Base-by-base conservation (phyloP, 1,284 basidiomycete genomes). In the Exobasidium rhododendri region DNA sequence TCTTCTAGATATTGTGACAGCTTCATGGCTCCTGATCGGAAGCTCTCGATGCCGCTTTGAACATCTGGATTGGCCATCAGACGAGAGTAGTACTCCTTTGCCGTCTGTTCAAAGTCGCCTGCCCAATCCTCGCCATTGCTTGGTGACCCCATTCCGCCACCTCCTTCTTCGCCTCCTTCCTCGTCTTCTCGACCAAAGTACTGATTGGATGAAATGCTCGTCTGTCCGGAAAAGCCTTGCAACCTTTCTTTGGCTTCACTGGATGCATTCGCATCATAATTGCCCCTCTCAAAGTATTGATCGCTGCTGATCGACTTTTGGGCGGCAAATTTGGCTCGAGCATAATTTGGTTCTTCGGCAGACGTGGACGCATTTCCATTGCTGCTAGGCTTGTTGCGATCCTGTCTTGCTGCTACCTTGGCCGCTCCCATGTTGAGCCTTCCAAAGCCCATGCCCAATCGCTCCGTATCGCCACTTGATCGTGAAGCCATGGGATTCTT, bases 271-370 rank as follows among this genome's bases (percentile, higher is more conserved):
- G 92, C 86, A 79, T 98, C 94, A 81, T 97, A 97, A 20, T 86
- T 81, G 58, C 90, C 90, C 30, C 94, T 86, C 43, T 89, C 91
- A 81, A 97, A 97, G 84, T 91, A 97, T 89, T 94, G 93, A 80
- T 98, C 96, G 1, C 91, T 94, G 3, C 92, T 96, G 80, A 99
- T 79, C 46, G 68, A 83, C 81, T 97, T 98, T 79, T 97, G 94
- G 66, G 78, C 82, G 0, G 91, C 90, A 79, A 98, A 99, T 75
- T 92, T 92, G 28, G 92, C 88, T 65, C 93, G 86, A 1, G 96
- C 94, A 28, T 86, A 87, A 13, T 86, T 91, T 0, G 87, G 86
- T 55, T 89, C 84, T 50, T 79, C 78, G 14, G 64, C 67, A 4
- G 62, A 35, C 17, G 45, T 40, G 13, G 40, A 17, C 17, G n/a